phyloP scores from a whole-genome alignment of 768 basidiomycete species.

The Psilocybe tampanensis region DNA sequence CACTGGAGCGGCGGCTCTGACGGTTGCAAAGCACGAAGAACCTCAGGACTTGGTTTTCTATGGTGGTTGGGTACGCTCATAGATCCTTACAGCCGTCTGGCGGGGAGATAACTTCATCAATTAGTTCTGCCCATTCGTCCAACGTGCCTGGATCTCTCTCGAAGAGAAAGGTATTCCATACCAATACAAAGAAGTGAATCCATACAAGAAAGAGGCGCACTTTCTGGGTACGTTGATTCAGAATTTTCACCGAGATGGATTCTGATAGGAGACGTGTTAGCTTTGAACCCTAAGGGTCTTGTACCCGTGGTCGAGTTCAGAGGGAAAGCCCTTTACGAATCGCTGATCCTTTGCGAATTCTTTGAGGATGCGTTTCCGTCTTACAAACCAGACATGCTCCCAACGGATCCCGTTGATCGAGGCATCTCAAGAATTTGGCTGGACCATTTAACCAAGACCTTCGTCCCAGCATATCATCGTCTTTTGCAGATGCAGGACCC shows the following conservation, averaged over 20 bases:
- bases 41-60: conserved; percentile 61
- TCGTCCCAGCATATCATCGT: conserved; percentile 55
- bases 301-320: conserved; percentile 59
- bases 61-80: conserved; percentile 53
- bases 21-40: conserved; percentile 52
- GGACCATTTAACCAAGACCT: conserved; percentile 53
- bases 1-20: conserved; percentile 54
- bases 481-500: conserved; percentile 43
- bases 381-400: conserved; percentile 49
- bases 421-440: conserved; percentile 58
- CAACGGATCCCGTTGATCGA: conserved; percentile 51
- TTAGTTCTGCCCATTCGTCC: conserved; percentile 62
- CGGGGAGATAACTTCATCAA: not conserved
- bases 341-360: conserved; percentile 64
- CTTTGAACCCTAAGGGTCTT: conserved; percentile 69
- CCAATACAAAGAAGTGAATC: conserved; percentile 68
- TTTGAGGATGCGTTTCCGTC: conserved; percentile 61
- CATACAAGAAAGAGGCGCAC: conserved; percentile 67
- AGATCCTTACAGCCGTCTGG: not conserved
- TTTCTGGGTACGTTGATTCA: conserved; percentile 46
- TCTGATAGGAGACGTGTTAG: conserved; percentile 1
- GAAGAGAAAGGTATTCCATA: conserved; percentile 71
- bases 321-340: conserved; percentile 64
- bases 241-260: conserved; percentile 25
- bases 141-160: conserved; percentile 65